Base-by-base conservation (phyloP, 2,329 filamentous ascomycete species). In the Laburnicola sp. region DNA sequence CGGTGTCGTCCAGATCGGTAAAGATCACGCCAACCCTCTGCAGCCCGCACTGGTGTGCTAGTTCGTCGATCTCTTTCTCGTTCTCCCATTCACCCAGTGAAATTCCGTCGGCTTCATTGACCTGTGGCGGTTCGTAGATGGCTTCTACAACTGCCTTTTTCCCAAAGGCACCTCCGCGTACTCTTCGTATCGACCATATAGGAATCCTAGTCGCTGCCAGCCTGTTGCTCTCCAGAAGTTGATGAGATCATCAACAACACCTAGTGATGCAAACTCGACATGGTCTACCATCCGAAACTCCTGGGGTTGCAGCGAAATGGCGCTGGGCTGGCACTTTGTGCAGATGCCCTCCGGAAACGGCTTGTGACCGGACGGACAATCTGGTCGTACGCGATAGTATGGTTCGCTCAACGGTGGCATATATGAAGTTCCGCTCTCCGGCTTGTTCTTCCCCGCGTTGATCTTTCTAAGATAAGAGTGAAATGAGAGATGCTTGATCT, bases 401-500 rank as follows among this genome's bases (percentile, higher is more conserved):
- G 93, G 93, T 73, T 99, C 95, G 49, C 84, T 90, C 9, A 99
- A 82, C 1, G 94, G 94, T 9, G 94, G 94, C 77, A 99, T 97
- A 71, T 94, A 99, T 5, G 94, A 97, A 72, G 86, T 92, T 51
- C 91, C 92, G 1, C 91, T 82, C 74, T 99, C 93, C 28, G 93
- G 89, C 72, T 96, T 97, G 76, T 99, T 99, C 58, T 95, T 97
- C 10, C 91, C 88, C 10, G 91, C 87, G 75, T 99, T 99, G 74
- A 96, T 87, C 73, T 99, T 99, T 59, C 92, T 86, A 39, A 99
- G 81, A 71, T 97, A 87, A 3, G 92, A 89, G 74, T 99, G 94
- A 76, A 97, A 97, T 0, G 94, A 97, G 26, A 94, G 81, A 74
- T 99, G 96, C 74, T 99, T 99, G 81, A 99, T 97, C 81, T 97